Evolutionary conservation across 2,329 filamentous ascomycete genomes (phyloP).

Genomic region (Paecilomyces dactylethromorphus): DNA sequence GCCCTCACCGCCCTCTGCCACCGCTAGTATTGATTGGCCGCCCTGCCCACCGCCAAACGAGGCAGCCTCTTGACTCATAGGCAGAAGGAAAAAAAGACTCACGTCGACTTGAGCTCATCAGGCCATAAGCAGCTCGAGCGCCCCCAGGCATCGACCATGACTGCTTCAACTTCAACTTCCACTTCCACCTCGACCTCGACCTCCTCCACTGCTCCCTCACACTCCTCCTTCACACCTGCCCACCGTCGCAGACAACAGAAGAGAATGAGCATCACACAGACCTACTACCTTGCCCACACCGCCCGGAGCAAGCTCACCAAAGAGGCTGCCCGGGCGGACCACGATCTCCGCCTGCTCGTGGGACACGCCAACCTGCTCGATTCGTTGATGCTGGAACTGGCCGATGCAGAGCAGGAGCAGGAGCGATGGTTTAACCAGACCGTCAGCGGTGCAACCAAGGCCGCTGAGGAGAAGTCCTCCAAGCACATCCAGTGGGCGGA

Average conservation of each 20-base stretch:
- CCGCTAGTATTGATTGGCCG: not conserved
- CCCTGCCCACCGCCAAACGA: not conserved
- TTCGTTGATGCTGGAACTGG: constrained; percentile 82
- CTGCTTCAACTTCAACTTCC: not conserved
- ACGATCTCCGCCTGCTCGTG: constrained; percentile 90
- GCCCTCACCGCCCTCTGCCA: not conserved
- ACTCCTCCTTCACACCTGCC: not conserved
- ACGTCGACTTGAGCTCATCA: not conserved
- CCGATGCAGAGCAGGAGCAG: constrained; percentile 90
- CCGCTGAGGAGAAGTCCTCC: constrained; percentile 45
- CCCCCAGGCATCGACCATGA: not conserved
- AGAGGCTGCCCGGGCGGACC: constrained; percentile 84
- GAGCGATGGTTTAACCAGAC: constrained; percentile 98
- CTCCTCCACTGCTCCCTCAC: not conserved
- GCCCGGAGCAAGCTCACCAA: constrained; percentile 91
- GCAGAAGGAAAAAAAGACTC: not conserved
- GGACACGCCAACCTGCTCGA: constrained; percentile 98
- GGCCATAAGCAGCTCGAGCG: not conserved
- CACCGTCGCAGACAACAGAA: constrained; percentile 37
- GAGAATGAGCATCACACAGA: constrained; percentile 96
- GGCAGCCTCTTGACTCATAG: not conserved
- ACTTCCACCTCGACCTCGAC: too few species aligned
- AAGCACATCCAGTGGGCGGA: constrained; percentile 86
- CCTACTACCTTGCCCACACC: constrained; percentile 96
- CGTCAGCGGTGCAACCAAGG: constrained; percentile 65